A percentile compares a stretch with the other conserved stretches of the same genome.
These are phyloP conservation scores for Takakia lepidozioides DNA, from an alignment of 225 moss, liverwort and hornwort genomes.

Conservation along the genomic window DNA sequence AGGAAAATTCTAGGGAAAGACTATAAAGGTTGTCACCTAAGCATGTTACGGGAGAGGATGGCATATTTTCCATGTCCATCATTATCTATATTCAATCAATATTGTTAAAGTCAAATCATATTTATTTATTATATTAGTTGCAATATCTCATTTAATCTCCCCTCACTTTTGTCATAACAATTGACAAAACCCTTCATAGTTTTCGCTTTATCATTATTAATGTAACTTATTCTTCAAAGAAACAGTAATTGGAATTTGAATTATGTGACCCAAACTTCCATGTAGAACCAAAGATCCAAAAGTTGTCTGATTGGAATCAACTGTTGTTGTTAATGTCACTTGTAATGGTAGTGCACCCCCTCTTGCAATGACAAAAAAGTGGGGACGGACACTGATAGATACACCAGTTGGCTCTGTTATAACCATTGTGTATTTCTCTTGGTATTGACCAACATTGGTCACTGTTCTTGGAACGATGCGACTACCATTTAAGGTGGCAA, in stretches of 20 bases:
- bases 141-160: too few relatives aligned
- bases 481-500: constrained; percentile 13
- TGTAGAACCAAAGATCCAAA: constrained; percentile 27
- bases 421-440: constrained; percentile 23
- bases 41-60: too few relatives aligned
- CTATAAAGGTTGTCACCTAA: too few relatives aligned
- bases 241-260: constrained; percentile 36
- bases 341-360: constrained; percentile 19
- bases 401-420: constrained; percentile 20
- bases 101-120: too few relatives aligned
- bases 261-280: constrained; percentile 34
- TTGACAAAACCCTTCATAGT: too few relatives aligned
- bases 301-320: constrained; percentile 29
- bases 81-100: too few relatives aligned
- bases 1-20: too few relatives aligned
- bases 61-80: too few relatives aligned
- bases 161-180: too few relatives aligned
- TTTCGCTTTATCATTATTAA: too few relatives aligned
- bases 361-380: constrained; percentile 26
- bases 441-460: constrained; percentile 12
- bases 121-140: too few relatives aligned
- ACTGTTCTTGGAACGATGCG: constrained; percentile 22
- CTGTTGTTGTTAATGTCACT: constrained; percentile 23
- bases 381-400: constrained; percentile 18
- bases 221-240: too few relatives aligned